Conservation (phyloP, 257 asterid genomes). For the Paulownia fortunei region DNA sequence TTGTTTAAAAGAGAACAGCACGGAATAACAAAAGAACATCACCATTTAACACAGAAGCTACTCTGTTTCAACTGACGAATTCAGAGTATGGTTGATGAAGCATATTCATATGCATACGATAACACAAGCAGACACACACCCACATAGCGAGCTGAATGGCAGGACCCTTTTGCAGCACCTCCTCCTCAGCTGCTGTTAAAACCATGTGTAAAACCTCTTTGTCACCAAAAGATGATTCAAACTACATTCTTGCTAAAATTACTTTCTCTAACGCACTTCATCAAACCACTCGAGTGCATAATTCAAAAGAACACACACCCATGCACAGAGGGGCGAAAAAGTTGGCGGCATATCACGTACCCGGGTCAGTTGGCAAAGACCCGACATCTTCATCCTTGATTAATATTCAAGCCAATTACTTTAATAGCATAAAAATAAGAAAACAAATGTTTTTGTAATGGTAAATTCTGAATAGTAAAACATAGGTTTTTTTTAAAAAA, state of each 20-base stretch:
- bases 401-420: not conserved
- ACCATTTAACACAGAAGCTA: not conserved
- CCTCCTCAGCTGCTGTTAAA: constrained; percentile 44
- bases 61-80: not conserved
- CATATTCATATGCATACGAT: not conserved
- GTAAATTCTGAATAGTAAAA: not conserved
- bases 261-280: constrained; percentile 29
- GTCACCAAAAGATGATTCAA: not conserved
- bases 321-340: not conserved
- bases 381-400: constrained; percentile 49
- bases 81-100: too few species aligned
- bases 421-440: not conserved
- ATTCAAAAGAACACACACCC: not conserved
- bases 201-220: not conserved
- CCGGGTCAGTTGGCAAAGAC: constrained; percentile 59
- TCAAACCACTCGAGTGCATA: constrained; percentile 35
- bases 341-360: constrained; percentile 29
- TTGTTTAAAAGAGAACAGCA: not conserved
- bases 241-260: not conserved
- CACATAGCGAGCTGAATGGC: constrained; percentile 80
- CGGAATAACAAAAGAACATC: not conserved
- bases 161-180: constrained; percentile 49
- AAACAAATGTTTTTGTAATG: not conserved
- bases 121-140: constrained; percentile 46
- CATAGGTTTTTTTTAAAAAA: too few species aligned